Evolutionary conservation across 2,329 filamentous ascomycete genomes (phyloP).

Genomic region (Dactylonectria macrodidyma): DNA sequence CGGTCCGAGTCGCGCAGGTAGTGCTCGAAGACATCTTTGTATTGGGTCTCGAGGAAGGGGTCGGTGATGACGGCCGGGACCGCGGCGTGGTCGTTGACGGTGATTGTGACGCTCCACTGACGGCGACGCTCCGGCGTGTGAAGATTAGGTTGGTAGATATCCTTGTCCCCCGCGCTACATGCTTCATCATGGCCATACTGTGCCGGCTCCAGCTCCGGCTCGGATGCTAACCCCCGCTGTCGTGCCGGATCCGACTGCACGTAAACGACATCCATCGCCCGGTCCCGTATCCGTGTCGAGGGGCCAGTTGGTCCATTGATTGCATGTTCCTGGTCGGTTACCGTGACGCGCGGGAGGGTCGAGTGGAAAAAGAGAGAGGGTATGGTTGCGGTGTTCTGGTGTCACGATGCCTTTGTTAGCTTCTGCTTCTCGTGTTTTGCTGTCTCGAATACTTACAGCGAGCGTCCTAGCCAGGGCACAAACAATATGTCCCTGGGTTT

Average conservation of each 20-base stretch:
- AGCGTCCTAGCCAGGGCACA: neutral
- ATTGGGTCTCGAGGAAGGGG: conserved; percentile 23
- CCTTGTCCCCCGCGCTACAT: neutral
- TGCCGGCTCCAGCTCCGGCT: neutral
- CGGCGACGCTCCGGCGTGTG: neutral
- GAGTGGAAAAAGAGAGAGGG: conserved; percentile 1
- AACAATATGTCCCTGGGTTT: neutral
- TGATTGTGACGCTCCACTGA: conserved; percentile 19
- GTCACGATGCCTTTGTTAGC: conserved; percentile 2
- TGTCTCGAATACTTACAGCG: neutral
- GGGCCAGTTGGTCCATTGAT: conserved; percentile 22
- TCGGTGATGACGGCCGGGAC: conserved; percentile 15
- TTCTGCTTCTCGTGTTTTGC: neutral
- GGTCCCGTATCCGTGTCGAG: conserved; percentile 26
- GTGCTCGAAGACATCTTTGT: conserved; percentile 24
- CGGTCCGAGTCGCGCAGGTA: conserved; percentile 32
- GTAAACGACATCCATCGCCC: conserved; percentile 29
- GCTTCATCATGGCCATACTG: neutral
- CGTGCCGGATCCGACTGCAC: conserved; percentile 19
- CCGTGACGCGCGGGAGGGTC: conserved; percentile 8
- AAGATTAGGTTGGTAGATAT: neutral
- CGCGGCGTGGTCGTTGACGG: conserved; percentile 9
- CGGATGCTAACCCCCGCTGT: conserved; percentile 10
- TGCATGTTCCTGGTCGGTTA: conserved; percentile 23
- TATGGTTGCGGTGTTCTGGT: conserved; percentile 8